Conservation (phyloP, 176 grass and related monocot species). For the Aegilops bicornis region DNA sequence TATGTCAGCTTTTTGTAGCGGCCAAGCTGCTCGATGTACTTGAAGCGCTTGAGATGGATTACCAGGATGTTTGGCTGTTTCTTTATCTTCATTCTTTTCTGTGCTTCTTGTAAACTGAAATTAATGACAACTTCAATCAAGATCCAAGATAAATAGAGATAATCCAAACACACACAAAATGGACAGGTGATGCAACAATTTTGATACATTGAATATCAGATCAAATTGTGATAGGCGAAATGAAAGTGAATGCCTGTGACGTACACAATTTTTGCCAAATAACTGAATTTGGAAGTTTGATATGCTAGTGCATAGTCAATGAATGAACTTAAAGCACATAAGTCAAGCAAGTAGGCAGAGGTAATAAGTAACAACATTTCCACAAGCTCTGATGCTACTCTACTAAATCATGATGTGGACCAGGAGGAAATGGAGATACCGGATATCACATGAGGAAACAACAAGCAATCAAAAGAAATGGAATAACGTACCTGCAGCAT, state of each 20-base stretch:
- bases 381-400: neutral
- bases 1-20: constrained; percentile 93
- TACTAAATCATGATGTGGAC: neutral
- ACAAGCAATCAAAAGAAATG: neutral
- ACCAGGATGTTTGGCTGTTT: constrained; percentile 90
- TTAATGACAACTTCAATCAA: constrained; percentile 10
- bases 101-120: constrained; percentile 92
- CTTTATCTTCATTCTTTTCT: constrained; percentile 99
- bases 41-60: constrained; percentile 98
- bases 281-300: neutral
- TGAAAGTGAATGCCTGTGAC: neutral
- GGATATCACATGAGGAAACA: neutral
- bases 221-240: neutral
- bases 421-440: neutral
- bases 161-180: neutral
- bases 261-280: neutral
- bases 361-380: constrained; percentile 7
- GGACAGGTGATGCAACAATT: neutral
- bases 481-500: constrained; percentile 75
- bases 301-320: neutral
- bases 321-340: neutral
- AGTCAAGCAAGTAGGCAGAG: neutral
- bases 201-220: neutral
- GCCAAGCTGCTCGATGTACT: constrained; percentile 92
- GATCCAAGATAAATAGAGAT: neutral